Evolutionary conservation across 352 stramenopile genomes (phyloP), one percentile per base, ranked within the genome.

Genomic region (Globisporangium parvum): DNA sequence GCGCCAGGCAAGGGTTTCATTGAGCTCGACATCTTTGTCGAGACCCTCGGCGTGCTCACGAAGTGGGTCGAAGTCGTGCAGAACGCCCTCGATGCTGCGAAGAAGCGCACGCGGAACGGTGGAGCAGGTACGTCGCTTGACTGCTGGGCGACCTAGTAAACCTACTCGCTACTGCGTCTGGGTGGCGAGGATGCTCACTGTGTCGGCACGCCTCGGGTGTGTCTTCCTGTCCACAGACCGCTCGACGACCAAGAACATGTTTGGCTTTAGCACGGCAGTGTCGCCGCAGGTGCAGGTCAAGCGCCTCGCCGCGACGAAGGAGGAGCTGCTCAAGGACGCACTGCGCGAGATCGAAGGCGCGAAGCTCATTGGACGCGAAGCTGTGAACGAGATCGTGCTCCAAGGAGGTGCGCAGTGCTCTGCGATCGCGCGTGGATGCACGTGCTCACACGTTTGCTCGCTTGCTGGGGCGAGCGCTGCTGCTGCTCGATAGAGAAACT

Each of bases 11-110:
- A 89, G 41, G 80, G 83, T 37, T 91, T 88, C 64, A 70, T 87
- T 17, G 83, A 93, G 70, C 77, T 91, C 48, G 80, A 89, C 51
- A 72, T 91, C 59, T 91, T 85, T 50, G 80, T 91, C 33, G 80
- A 93, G 41, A 64, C 73, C 40, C 56, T 84, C 9, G 47, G 45
- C 1, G 77, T 91, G 49, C 66, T 86, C 11, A 82, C 77, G 63
- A 87, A 91, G 57, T 93, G 84, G 84, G 67, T 93, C 37, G 75
- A 91, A 49, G 79, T 93, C 15, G 80, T 78, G 6, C 73, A 88
- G 48, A 88, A 93, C 56, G 79, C 79, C 23, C 59, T 91, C 4
- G 71, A 79, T 23, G 65, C 70, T 11, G 69, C 73, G 53, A 80
- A 81, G 24, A 75, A 83, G 51, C 55, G 81, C 57, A 77, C 64